phyloP scores from a whole-genome alignment of 495 filamentous ascomycete genomes.

The Penicillium ucsense region DNA sequence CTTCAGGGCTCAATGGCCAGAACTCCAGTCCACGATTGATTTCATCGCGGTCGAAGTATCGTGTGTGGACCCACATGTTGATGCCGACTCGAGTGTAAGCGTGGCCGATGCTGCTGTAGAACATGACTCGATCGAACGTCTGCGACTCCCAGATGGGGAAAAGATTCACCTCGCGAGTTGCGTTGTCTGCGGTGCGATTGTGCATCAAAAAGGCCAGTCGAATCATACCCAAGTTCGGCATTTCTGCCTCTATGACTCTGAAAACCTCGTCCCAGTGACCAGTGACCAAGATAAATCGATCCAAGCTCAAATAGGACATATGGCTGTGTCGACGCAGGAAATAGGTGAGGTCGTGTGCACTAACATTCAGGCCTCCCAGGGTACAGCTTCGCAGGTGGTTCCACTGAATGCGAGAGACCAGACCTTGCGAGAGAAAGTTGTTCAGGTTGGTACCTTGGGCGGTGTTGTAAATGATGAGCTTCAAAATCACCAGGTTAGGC shows the following conservation, averaged over 20 bases:
- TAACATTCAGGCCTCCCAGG: background rate
- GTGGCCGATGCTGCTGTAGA: no score
- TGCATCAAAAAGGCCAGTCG: background rate
- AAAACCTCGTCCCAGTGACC: background rate
- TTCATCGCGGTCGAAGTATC: background rate
- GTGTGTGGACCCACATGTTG: background rate
- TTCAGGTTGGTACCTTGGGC: no score
- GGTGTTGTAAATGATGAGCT: no score
- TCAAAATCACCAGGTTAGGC: no score
- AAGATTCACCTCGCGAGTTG: background rate
- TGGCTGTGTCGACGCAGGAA: background rate
- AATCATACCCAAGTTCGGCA: background rate
- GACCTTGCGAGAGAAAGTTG: no score
- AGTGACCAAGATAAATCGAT: background rate
- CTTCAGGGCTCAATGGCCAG: background rate
- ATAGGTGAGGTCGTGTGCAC: background rate
- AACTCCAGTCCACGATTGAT: background rate
- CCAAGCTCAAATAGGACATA: background rate
- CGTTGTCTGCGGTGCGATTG: no score
- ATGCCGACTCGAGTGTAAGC: no score
- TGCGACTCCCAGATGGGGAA: background rate
- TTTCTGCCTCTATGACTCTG: no score
- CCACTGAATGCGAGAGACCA: no score
- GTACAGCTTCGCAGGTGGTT: background rate
- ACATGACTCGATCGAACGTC: background rate